Evolutionary conservation across 2,329 filamentous ascomycete species (phyloP), one percentile per base, ranked within the genome.

Genomic region (Xylariomycetidae sp.): DNA sequence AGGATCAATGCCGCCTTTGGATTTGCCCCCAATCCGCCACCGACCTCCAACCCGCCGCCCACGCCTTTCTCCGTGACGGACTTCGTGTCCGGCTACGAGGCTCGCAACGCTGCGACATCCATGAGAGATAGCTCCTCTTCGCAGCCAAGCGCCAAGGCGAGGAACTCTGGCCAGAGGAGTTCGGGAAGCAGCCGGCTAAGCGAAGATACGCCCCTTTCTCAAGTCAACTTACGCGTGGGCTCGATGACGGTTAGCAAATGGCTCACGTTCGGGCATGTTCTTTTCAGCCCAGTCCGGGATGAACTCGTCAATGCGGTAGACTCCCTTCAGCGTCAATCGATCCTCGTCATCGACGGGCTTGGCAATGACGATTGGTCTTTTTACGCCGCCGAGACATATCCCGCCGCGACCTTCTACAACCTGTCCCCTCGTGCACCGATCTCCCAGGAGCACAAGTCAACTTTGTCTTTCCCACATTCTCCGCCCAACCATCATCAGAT

Each of bases 361-460:
- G 85, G 85, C n/a, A 89, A 88, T 50, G 79, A 83, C 45, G 85
- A 92, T 52, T 92, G 85, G 85, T 89, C 85, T 0, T 89, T 86
- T 56, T 90, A 88, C 47, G 84, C 84, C 14, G 83, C 85, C 6
- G 77, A 89, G 52, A 87, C 83, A 1, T 90, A 90, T 44, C 81
- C 82, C 0, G 68, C 70, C 1, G 81, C 81, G 0, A 81, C 76
- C 2, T 82, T 92, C 42, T 90, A 85, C 63, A 87, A 89, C 52
- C 68, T 90, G 16, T 80, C 76, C 1, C 76, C 77, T 6, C 63
- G 72, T 18, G 65, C 70, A 24, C 70, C 70, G 25, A 48, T 70
- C n/a, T 63, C 65, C 0, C 49, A 60, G n/a, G 67, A 70, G 10
- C 53, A 64, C 19, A 61, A 58, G 27, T 58, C 60, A 3, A 54